Percentiles rank a stretch among this genome's conserved stretches.
Evolutionary conservation across 352 stramenopile species (phyloP).

Genomic region (Phytopythium boreale): DNA sequence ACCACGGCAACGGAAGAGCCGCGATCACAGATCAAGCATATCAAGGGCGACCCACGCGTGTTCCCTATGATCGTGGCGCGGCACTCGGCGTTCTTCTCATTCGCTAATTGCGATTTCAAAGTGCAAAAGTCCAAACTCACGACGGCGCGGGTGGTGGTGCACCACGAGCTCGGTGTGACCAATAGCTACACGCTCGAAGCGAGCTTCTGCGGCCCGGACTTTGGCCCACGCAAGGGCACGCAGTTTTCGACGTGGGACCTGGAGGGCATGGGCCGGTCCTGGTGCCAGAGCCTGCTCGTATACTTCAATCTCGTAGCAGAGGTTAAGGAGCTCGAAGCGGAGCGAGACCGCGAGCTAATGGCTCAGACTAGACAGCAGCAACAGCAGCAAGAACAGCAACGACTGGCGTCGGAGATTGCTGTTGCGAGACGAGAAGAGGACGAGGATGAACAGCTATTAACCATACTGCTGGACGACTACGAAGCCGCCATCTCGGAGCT

Average conservation of each 20-base stretch:
- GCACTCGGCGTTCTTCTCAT: conserved; percentile 70
- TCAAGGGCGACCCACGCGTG: conserved; percentile 65
- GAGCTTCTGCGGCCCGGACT: conserved; percentile 86
- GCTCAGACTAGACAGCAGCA: neutral
- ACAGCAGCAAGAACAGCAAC: conserved; percentile 4
- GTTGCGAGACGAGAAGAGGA: neutral
- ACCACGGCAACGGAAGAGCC: neutral
- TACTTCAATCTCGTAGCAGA: conserved; percentile 63
- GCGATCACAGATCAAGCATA: conserved; percentile 3
- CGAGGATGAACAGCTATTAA: conserved; percentile 18
- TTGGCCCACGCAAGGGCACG: conserved; percentile 59
- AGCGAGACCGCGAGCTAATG: conserved; percentile 7
- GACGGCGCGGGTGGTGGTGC: conserved; percentile 88
- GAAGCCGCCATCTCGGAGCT: conserved; percentile 61
- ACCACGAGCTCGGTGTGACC: conserved; percentile 80
- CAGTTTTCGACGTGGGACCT: conserved; percentile 77
- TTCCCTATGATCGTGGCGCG: conserved; percentile 80
- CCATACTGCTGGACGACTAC: conserved; percentile 51
- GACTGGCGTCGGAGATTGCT: neutral
- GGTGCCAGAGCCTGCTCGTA: conserved; percentile 73
- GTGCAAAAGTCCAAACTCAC: conserved; percentile 89
- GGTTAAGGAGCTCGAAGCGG: conserved; percentile 36
- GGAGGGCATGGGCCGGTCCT: conserved; percentile 68
- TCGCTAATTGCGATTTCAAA: conserved; percentile 87
- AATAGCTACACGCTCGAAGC: conserved; percentile 90